Conservation (phyloP, 1,284 basidiomycete species). For the Mycosarcoma mackinlayi region DNA sequence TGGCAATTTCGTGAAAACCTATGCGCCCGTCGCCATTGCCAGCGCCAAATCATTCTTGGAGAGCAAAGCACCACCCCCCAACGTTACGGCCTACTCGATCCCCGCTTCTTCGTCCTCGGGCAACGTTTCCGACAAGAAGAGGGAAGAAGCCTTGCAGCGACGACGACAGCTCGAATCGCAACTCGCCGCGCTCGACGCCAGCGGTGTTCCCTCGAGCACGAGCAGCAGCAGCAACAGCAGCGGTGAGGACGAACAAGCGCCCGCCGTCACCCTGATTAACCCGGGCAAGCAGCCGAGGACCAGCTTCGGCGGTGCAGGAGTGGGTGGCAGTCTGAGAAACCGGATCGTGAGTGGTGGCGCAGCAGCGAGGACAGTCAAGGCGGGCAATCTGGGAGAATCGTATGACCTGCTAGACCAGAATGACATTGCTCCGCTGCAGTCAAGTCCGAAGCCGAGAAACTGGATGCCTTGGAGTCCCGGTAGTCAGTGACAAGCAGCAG, state of each 20-base stretch:
- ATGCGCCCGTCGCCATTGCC: slow-evolving; percentile 42
- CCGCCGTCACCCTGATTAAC: slow-evolving; percentile 28
- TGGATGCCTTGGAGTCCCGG: slow-evolving; percentile 39
- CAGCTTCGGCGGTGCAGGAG: neutral
- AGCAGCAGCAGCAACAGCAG: slow-evolving; percentile 13
- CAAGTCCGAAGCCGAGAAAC: slow-evolving; percentile 4
- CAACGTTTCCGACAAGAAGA: neutral
- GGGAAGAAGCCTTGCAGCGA: slow-evolving; percentile 22
- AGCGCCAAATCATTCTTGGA: slow-evolving; percentile 29
- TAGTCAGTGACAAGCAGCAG: neutral
- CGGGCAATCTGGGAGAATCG: slow-evolving; percentile 29
- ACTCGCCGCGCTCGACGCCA: slow-evolving; percentile 34
- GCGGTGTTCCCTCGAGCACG: slow-evolving; percentile 12
- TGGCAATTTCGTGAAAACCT: slow-evolving; percentile 35
- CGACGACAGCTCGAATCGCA: slow-evolving; percentile 36
- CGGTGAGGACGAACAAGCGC: slow-evolving; percentile 2
- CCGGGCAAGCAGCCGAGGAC: slow-evolving; percentile 3
- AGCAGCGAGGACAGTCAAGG: slow-evolving; percentile 23
- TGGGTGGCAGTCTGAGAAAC: slow-evolving; percentile 26
- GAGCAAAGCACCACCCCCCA: slow-evolving; percentile 22
- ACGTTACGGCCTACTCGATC: slow-evolving; percentile 20
- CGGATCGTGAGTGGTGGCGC: slow-evolving; percentile 6
- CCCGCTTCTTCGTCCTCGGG: slow-evolving; percentile 2
- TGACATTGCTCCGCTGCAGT: slow-evolving; percentile 20
- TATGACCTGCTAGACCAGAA: slow-evolving; percentile 48